Conservation (phyloP, 2,329 filamentous ascomycete genomes). For the Coniochaeta ligniaria region DNA sequence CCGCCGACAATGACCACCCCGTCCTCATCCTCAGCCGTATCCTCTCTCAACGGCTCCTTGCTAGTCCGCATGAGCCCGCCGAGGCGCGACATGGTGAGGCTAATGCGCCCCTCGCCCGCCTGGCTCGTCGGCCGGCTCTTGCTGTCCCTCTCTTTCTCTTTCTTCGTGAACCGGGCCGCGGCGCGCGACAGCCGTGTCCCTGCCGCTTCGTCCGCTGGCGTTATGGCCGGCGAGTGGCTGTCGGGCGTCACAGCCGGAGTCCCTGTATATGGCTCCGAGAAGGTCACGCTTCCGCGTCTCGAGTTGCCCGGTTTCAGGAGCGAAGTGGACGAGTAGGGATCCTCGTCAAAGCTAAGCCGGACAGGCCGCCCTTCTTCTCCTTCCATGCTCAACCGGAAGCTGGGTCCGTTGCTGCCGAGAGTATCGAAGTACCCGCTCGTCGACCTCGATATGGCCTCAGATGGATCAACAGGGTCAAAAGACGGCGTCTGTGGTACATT, state of each 20-base stretch:
- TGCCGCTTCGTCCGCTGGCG: conserved; percentile 45
- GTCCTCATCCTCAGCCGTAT: conserved; percentile 11
- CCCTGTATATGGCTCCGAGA: conserved; percentile 32
- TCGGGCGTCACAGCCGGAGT: conserved; percentile 29
- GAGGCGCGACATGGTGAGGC: conserved; percentile 49
- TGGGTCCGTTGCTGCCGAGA: conserved; percentile 27
- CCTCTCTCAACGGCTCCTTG: conserved; percentile 36
- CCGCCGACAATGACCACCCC: conserved; percentile 9
- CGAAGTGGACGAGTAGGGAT: conserved; percentile 23
- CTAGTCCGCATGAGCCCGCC: conserved; percentile 43
- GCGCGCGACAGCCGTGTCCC: conserved; percentile 49
- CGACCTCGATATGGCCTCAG: conserved; percentile 21
- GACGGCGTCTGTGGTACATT: conserved; percentile 17
- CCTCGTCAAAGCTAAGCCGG: conserved; percentile 40
- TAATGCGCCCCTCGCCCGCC: conserved; percentile 50
- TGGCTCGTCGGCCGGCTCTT: conserved; percentile 49
- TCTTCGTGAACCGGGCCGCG: conserved; percentile 44
- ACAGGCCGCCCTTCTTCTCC: conserved; percentile 32
- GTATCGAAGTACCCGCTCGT: conserved; percentile 39
- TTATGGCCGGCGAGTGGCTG: conserved; percentile 29
- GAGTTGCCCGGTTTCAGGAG: conserved; percentile 23
- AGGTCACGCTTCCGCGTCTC: conserved; percentile 43
- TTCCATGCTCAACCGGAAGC: conserved; percentile 49
- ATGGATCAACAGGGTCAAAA: conserved; percentile 17
- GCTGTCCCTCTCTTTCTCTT: conserved; percentile 10